Evolutionary conservation across 2,329 filamentous ascomycete genomes (phyloP).

Genomic region (Colletotrichum sp.): DNA sequence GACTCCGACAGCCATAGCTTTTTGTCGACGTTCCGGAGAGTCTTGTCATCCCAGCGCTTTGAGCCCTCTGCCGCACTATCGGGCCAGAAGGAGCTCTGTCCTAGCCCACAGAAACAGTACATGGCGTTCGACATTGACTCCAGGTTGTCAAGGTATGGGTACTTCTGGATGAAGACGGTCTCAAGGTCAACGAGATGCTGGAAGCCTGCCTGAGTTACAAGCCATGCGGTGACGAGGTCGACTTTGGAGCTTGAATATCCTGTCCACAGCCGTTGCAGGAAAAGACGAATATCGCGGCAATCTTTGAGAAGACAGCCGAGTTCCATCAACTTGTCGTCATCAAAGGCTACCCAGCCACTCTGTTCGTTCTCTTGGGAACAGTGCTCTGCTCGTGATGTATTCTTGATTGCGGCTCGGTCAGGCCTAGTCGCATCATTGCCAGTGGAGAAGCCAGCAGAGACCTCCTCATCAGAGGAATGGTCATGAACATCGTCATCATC

Average conservation of each 20-base stretch:
- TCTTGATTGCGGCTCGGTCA: no score
- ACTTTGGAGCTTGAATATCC: neutral
- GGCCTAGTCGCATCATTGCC: fast-evolving
- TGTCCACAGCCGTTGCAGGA: neutral
- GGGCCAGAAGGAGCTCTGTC: neutral
- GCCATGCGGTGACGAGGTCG: neutral
- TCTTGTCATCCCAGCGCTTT: no score
- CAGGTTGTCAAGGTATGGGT: neutral
- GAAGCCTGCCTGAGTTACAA: neutral
- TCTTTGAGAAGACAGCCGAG: neutral
- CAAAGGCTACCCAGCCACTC: neutral
- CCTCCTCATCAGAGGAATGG: neutral
- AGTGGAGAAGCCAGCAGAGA: neutral
- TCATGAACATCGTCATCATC: fast-evolving
- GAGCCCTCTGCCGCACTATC: neutral
- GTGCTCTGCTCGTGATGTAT: no score
- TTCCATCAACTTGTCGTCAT: neutral
- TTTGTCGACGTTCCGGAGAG: no score
- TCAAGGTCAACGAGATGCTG: neutral
- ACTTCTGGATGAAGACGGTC: neutral
- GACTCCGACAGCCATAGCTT: no score
- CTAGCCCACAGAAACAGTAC: neutral
- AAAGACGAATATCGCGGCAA: neutral
- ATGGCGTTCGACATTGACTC: neutral
- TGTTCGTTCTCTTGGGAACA: neutral